Percentiles rank a stretch among this genome's conserved stretches.
phyloP scores from a whole-genome alignment of 2,329 filamentous ascomycete species.

The Cordyceps cicadae region DNA sequence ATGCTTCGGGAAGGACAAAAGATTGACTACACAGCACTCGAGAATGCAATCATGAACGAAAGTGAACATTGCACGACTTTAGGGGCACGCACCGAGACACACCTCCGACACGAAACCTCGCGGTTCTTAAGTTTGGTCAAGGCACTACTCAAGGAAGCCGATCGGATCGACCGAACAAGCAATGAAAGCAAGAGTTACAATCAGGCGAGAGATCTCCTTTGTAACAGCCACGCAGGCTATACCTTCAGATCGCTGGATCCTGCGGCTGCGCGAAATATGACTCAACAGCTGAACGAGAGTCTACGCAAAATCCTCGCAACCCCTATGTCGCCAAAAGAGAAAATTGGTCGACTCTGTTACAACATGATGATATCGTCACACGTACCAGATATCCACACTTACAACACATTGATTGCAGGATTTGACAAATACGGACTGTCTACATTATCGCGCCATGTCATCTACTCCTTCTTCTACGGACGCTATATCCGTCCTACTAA shows the following conservation, averaged over 20 bases:
- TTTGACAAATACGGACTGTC: slow-evolving; percentile 46
- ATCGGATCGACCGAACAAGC: slow-evolving; percentile 16
- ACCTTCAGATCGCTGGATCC: slow-evolving; percentile 23
- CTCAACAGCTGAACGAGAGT: slow-evolving; percentile 21
- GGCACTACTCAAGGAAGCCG: slow-evolving; percentile 23
- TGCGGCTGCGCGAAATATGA: slow-evolving; percentile 19
- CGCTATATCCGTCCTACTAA: slow-evolving; percentile 39
- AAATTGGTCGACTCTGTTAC: slow-evolving; percentile 43
- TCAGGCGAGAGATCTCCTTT: slow-evolving; percentile 21
- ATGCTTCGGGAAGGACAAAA: slow-evolving; percentile 17
- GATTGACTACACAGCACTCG: slow-evolving; percentile 24
- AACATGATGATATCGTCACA: slow-evolving; percentile 56
- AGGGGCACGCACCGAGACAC: slow-evolving; percentile 17
- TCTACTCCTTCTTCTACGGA: slow-evolving; percentile 40
- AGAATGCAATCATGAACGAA: slow-evolving; percentile 22
- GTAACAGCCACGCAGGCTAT: slow-evolving; percentile 15
- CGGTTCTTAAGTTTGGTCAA: slow-evolving; percentile 22
- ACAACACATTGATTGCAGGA: slow-evolving; percentile 62
- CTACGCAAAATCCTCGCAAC: slow-evolving; percentile 23
- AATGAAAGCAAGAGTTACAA: slow-evolving; percentile 21
- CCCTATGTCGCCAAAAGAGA: slow-evolving; percentile 23
- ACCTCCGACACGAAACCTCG: slow-evolving; percentile 21
- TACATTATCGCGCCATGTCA: slow-evolving; percentile 43
- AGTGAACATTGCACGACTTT: slow-evolving; percentile 17
- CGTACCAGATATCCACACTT: slow-evolving; percentile 59